Conservation (phyloP, 1,284 basidiomycete species). For the Melampsora larici-populina region DNA sequence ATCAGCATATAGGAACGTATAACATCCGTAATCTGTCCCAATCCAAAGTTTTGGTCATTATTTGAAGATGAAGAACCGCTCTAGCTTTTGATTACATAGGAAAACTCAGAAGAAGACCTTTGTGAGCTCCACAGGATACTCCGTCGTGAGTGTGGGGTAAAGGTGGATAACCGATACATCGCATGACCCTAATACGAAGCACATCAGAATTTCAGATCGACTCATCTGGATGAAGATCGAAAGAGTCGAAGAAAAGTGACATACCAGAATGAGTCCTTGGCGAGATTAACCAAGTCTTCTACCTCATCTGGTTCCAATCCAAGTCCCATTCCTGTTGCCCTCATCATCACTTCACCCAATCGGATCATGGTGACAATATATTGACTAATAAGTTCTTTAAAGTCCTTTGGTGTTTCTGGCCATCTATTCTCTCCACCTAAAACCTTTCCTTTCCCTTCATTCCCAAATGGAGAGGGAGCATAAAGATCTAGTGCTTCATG, state of each 20-base stretch:
- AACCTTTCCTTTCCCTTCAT: neutral
- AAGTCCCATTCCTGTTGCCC: slow-evolving; percentile 68
- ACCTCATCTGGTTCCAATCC: slow-evolving; percentile 70
- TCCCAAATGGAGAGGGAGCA: slow-evolving; percentile 57
- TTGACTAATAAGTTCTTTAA: slow-evolving; percentile 17
- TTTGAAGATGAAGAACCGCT: neutral
- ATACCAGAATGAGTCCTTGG: slow-evolving; percentile 80
- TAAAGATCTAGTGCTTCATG: slow-evolving; percentile 82
- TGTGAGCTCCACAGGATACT: slow-evolving; percentile 78
- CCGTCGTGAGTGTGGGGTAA: slow-evolving; percentile 72
- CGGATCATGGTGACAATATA: neutral
- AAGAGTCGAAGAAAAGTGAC: slow-evolving; percentile 54
- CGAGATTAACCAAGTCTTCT: slow-evolving; percentile 63
- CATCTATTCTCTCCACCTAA: slow-evolving; percentile 18
- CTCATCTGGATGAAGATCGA: neutral
- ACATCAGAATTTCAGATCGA: slow-evolving; percentile 55
- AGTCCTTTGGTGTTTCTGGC: slow-evolving; percentile 42
- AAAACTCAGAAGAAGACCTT: slow-evolving; percentile 55
- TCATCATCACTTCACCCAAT: slow-evolving; percentile 4
- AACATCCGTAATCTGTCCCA: slow-evolving; percentile 76
- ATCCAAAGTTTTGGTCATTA: slow-evolving; percentile 59
- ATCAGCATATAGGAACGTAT: slow-evolving; percentile 75
- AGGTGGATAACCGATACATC: slow-evolving; percentile 69
- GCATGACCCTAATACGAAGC: slow-evolving; percentile 55
- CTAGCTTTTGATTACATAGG: slow-evolving; percentile 5